A percentile compares a stretch with the other conserved stretches of the same genome.
These are phyloP conservation scores for Termitomyces sp. DNA, from an alignment of 1,284 basidiomycete species.

Conservation along the genomic window DNA sequence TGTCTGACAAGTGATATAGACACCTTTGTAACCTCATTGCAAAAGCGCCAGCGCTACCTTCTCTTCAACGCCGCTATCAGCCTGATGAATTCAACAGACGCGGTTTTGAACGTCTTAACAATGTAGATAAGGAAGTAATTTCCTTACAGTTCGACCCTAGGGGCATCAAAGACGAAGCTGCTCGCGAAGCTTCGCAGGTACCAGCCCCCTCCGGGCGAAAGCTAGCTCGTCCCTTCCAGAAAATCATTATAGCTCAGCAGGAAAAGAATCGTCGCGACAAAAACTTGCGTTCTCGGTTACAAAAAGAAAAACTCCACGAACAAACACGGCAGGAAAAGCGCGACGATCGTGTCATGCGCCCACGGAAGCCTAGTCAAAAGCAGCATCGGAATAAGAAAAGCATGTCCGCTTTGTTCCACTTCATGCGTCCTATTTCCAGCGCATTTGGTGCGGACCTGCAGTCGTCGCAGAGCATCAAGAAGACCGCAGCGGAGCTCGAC, in stretches of 20 bases:
- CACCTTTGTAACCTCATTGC: conserved; percentile 61
- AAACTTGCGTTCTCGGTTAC: conserved; percentile 56
- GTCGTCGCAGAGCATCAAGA: conserved; percentile 40
- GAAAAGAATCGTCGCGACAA: conserved; percentile 78
- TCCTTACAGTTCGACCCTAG: conserved; percentile 61
- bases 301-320: conserved; percentile 70
- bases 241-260: conserved; percentile 54
- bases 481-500: conserved; percentile 67
- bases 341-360: conserved; percentile 70
- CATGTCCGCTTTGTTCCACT: conserved; percentile 74
- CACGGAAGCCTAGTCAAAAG: conserved; percentile 52
- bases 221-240: conserved; percentile 62
- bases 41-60: conserved; percentile 40
- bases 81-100: conserved; percentile 55
- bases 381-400: conserved; percentile 80
- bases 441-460: conserved; percentile 65
- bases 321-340: conserved; percentile 64
- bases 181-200: conserved; percentile 51
- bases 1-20: conserved; percentile 31
- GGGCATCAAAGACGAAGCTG: conserved; percentile 66
- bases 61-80: conserved; percentile 38
- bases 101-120: conserved; percentile 69
- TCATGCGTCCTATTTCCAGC: conserved; percentile 83
- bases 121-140: conserved; percentile 63
- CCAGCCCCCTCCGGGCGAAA: conserved; percentile 44